Base-by-base conservation (phyloP, 2,329 filamentous ascomycete species). In the Fusarium zealandicum region DNA sequence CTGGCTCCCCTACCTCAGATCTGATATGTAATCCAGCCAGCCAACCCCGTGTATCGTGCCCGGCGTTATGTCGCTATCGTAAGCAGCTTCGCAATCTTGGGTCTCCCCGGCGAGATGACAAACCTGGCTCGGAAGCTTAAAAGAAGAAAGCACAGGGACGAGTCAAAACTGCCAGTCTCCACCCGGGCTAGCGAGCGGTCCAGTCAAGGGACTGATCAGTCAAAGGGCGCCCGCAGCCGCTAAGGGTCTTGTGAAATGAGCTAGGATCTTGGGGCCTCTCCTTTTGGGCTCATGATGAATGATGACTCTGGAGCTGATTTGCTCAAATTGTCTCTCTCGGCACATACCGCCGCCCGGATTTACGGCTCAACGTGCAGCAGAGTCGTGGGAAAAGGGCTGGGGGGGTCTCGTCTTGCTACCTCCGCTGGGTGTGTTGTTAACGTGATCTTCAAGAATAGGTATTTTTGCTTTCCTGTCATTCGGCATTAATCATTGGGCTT, bases 261-360 rank as follows among this genome's bases (percentile, higher is more conserved):
- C 22, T 33, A 37, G 30, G 17, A 16, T 13, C 31, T 44, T 35
- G 3, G 14, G 13, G 13, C 22, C 20, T 31, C 16, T 35, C n/a
- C 12, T 35, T 16, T 40, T 40, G 14, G 51, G 43, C 20, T 27
- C 45, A 57, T 60, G 61, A 65, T 65, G 46, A 45, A 54, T 61
- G 49, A 66, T 66, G 63, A 66, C 61, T 66, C 59, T 65, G 66
- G 55, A 45, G 22, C 45, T 25, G 35, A 43, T n/a, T 25, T 42
- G 27, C 14, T 17, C 9, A 32, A 44, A 45, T 22, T 45, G 41
- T 39, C 42, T 33, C 37, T 30, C 20, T 36, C 38, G 35, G 36
- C 33, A 44, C 45, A 47, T 25, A 35, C 40, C 47, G 32, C 46
- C 47, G 59, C 37, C 64, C 64, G 64, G 64, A 64, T 63, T 66